Conservation (phyloP, 2,329 filamentous ascomycete species). For the Chrysosporium keratinophilum region DNA sequence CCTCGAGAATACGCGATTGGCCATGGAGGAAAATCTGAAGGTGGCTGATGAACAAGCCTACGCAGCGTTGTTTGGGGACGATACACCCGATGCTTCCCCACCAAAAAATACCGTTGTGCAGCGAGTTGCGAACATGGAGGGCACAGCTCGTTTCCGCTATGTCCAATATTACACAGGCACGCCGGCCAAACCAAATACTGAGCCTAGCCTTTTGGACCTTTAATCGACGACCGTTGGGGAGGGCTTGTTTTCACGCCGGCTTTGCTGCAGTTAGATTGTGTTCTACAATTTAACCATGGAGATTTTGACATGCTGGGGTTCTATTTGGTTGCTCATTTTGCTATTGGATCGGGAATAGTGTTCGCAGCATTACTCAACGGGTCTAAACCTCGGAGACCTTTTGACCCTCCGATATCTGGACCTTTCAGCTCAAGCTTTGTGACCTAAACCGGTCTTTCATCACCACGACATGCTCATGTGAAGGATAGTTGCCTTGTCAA, state of each 20-base stretch:
- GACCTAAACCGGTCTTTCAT: too few species aligned
- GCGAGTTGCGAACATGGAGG: background rate
- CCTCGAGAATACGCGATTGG: conserved; percentile 13
- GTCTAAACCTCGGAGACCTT: background rate
- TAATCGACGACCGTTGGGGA: background rate
- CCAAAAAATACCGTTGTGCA: background rate
- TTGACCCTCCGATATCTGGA: background rate
- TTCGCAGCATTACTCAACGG: background rate
- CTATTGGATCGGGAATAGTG: background rate
- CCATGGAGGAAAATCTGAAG: conserved; percentile 14
- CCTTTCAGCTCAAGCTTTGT: too few species aligned
- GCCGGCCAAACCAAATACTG: background rate
- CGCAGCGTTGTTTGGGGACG: conserved; percentile 16
- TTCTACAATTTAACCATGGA: background rate
- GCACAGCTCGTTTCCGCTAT: conserved; percentile 6
- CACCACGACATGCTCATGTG: too few species aligned
- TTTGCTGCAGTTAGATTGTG: background rate
- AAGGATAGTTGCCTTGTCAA: too few species aligned
- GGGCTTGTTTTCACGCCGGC: conserved; percentile 1
- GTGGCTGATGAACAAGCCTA: conserved; percentile 17
- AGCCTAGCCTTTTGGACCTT: conserved; percentile 13
- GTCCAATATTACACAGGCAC: conserved; percentile 11
- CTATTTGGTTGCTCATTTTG: conserved; percentile 3
- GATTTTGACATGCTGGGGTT: background rate
- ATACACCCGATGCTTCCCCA: background rate